Percentiles rank a stretch among this genome's conserved stretches.
These are phyloP conservation scores for Amanita exitialis DNA, from an alignment of 768 basidiomycete genomes.

Conservation along the genomic window DNA sequence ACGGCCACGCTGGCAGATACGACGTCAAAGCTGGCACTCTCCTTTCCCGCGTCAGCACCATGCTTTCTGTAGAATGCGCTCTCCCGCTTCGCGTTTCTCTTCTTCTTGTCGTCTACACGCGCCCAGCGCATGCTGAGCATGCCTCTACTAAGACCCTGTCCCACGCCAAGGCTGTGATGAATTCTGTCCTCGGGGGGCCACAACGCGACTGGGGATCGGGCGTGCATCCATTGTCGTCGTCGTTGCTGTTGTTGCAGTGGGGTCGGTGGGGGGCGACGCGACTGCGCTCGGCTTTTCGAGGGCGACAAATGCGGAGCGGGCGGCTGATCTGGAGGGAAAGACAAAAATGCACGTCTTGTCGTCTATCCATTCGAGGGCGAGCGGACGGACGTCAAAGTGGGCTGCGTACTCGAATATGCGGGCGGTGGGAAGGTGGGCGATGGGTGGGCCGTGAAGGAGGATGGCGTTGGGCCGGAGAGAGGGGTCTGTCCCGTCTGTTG, in stretches of 20 bases:
- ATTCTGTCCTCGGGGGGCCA: constrained; percentile 81
- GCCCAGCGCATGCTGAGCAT: constrained; percentile 73
- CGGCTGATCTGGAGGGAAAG: constrained; percentile 46
- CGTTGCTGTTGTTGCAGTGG: background rate
- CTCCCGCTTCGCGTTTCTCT: constrained; percentile 59
- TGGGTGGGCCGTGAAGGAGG: constrained; percentile 62
- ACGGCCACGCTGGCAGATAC: constrained; percentile 1
- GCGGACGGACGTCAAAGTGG: constrained; percentile 64
- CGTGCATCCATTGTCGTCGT: constrained; percentile 56
- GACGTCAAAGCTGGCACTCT: background rate
- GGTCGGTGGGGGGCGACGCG: background rate
- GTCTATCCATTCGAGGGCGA: constrained; percentile 81
- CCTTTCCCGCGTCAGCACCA: constrained; percentile 24
- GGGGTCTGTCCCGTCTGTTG: constrained; percentile 24
- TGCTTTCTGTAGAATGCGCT: constrained; percentile 78
- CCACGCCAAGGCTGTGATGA: constrained; percentile 57
- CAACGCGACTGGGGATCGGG: constrained; percentile 57
- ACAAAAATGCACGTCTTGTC: constrained; percentile 77
- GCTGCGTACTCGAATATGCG: constrained; percentile 77
- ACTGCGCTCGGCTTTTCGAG: constrained; percentile 45
- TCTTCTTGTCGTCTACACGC: constrained; percentile 59
- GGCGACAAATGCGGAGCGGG: constrained; percentile 37
- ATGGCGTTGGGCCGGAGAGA: constrained; percentile 55
- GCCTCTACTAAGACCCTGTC: constrained; percentile 60
- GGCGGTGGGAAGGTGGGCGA: constrained; percentile 64